These are phyloP conservation scores for Boletus coccyginus DNA, from an alignment of 768 basidiomycete genomes.

Conservation along the genomic window DNA sequence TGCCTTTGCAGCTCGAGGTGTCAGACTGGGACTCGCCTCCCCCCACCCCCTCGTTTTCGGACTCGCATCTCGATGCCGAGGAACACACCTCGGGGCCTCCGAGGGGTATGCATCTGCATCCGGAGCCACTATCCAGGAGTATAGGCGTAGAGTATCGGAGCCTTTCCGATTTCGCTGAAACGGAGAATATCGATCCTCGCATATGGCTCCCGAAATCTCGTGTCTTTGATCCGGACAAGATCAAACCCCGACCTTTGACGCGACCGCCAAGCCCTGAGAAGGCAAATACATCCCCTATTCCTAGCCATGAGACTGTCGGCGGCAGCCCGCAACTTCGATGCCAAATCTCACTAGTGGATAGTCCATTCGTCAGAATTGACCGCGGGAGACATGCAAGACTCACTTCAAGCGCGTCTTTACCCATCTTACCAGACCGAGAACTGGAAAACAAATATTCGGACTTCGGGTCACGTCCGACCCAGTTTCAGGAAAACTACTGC, in stretches of 20 bases:
- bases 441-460: not conserved
- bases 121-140: slow-evolving; percentile 1
- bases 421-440: slow-evolving; percentile 7
- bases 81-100: slow-evolving; percentile 3
- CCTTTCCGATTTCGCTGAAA: slow-evolving; percentile 16
- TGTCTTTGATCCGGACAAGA: slow-evolving; percentile 25
- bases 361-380: slow-evolving; percentile 17
- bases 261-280: slow-evolving; percentile 26
- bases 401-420: slow-evolving; percentile 20
- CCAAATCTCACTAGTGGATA: not conserved
- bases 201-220: slow-evolving; percentile 27
- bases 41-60: not conserved
- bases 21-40: slow-evolving; percentile 7
- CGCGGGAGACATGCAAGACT: slow-evolving; percentile 22
- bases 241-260: slow-evolving; percentile 23
- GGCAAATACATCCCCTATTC: not conserved
- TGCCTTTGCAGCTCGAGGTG: not conserved
- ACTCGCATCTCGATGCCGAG: slow-evolving; percentile 7
- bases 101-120: slow-evolving; percentile 9
- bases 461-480: not conserved
- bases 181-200: slow-evolving; percentile 21
- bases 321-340: not conserved
- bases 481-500: not conserved
- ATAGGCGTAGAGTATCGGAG: slow-evolving; percentile 21
- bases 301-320: not conserved